Evolutionary conservation across 2,329 filamentous ascomycete species (phyloP).

Genomic region (Hawksworthiomyces lignivorus): DNA sequence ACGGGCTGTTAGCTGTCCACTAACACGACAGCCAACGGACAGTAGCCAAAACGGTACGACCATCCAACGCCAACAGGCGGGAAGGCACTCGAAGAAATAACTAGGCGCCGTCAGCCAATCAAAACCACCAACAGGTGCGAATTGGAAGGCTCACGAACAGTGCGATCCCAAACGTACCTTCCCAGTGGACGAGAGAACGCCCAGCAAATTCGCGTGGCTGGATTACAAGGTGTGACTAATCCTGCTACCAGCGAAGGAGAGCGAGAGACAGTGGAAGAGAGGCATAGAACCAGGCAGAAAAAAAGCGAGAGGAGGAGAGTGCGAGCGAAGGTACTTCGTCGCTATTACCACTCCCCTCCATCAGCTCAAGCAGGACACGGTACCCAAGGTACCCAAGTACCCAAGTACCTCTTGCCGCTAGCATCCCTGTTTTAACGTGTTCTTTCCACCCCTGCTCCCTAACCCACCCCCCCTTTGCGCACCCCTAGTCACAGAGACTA

Average conservation of each 20-base stretch:
- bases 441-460: constrained; percentile 2
- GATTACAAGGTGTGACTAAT: constrained; percentile 15
- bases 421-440: constrained; percentile 12
- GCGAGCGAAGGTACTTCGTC: constrained; percentile 12
- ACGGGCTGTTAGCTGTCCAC: no score
- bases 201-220: constrained; percentile 5
- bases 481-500: neutral
- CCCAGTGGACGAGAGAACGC: neutral
- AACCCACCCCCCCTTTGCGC: neutral
- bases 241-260: neutral
- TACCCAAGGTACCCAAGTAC: constrained; percentile 8
- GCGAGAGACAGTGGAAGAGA: no score
- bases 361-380: constrained; percentile 2
- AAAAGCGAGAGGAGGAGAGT: no score
- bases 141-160: constrained; percentile 7
- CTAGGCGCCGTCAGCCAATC: constrained; percentile 3
- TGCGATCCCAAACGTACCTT: neutral
- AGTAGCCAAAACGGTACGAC: neutral
- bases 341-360: constrained; percentile 17
- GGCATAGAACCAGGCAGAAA: constrained; percentile 2
- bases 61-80: neutral
- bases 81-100: no score
- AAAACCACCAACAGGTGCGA: neutral
- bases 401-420: constrained; percentile 7
- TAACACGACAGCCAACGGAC: no score